Conservation (phyloP, 345 rosid species). For the Crucihimalaya himalaica region DNA sequence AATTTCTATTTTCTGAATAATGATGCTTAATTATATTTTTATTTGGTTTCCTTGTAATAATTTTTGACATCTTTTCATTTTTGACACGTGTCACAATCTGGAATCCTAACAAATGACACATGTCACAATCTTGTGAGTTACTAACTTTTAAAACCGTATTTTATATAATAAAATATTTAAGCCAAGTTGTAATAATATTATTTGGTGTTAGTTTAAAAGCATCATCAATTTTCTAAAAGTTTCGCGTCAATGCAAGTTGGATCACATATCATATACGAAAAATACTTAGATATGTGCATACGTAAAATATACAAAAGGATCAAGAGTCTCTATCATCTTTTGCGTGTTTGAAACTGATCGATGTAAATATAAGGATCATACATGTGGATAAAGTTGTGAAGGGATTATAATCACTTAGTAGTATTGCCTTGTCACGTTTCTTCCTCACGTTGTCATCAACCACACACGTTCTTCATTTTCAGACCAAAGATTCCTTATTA, state of each 20-base stretch:
- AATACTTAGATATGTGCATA: background rate
- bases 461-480: constrained; percentile 39
- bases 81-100: too few species aligned
- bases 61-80: too few species aligned
- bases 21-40: too few species aligned
- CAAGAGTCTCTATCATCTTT: constrained; percentile 29
- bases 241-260: background rate
- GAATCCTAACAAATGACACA: too few species aligned
- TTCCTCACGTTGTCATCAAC: constrained; percentile 38
- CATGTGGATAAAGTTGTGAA: constrained; percentile 35
- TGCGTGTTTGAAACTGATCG: constrained; percentile 10
- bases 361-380: constrained; percentile 29
- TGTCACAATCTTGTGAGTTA: too few species aligned
- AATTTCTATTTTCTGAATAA: too few species aligned
- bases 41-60: too few species aligned
- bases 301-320: background rate
- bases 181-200: background rate
- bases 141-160: too few species aligned
- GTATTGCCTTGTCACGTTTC: constrained; percentile 40
- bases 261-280: background rate
- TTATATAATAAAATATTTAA: too few species aligned
- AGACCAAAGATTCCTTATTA: constrained; percentile 29
- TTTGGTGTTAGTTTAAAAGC: background rate
- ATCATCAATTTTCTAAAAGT: background rate
- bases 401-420: constrained; percentile 25